phyloP scores from a whole-genome alignment of 345 rosid species.

The Tarenaya hassleriana region DNA sequence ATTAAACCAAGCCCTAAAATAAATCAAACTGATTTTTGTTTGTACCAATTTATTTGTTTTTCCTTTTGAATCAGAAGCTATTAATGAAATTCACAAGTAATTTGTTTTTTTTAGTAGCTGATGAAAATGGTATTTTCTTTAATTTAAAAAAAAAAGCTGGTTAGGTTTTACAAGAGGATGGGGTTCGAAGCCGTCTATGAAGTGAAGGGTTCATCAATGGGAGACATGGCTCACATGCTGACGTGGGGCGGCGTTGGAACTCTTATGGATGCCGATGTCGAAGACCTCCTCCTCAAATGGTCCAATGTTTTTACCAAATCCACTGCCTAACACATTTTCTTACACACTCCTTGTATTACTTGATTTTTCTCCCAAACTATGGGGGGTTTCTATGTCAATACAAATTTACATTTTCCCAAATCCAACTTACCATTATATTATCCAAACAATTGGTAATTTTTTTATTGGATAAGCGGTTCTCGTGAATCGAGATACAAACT shows the following conservation, averaged over 20 bases:
- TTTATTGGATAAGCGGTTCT: no score
- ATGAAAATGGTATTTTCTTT: conserved; percentile 2
- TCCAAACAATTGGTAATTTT: no score
- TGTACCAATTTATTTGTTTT: not conserved
- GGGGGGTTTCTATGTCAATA: no score
- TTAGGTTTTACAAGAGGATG: conserved; percentile 70
- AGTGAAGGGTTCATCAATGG: conserved; percentile 74
- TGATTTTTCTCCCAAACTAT: no score
- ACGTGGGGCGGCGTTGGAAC: conserved; percentile 95
- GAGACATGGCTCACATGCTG: conserved; percentile 74
- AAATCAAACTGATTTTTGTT: no score
- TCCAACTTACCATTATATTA: no score
- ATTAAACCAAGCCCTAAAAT: not conserved
- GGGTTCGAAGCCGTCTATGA: conserved; percentile 69
- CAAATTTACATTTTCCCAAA: no score
- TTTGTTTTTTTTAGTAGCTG: no score
- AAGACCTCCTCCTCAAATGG: conserved; percentile 70
- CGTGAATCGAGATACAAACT: no score
- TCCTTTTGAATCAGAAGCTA: no score
- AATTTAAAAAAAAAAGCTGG: conserved; percentile 41
- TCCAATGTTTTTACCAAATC: conserved; percentile 35
- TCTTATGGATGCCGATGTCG: conserved; percentile 76
- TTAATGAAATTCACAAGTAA: no score
- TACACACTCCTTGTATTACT: no score
- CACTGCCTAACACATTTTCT: not conserved